phyloP scores from a whole-genome alignment of 495 filamentous ascomycete species.

The Lasiosphaeria miniovina region DNA sequence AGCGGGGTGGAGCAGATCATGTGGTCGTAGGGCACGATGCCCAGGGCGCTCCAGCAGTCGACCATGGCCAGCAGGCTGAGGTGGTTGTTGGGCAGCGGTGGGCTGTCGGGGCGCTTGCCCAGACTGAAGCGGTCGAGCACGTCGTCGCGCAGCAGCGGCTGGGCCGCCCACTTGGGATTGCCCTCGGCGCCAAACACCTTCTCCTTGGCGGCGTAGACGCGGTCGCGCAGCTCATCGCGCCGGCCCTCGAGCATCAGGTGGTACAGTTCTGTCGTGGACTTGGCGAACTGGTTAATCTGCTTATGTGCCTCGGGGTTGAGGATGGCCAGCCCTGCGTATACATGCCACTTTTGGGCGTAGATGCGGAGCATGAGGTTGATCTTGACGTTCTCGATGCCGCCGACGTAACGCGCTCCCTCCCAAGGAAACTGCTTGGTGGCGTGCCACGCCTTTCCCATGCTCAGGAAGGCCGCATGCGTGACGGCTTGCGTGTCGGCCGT shows the following conservation, averaged over 20 bases:
- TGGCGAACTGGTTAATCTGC: constrained; percentile 92
- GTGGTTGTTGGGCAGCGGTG: constrained; percentile 84
- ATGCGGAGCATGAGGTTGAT: constrained; percentile 97
- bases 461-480: constrained; percentile 93
- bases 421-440: constrained; percentile 92
- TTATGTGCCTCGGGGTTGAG: constrained; percentile 86
- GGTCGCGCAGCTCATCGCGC: constrained; percentile 69
- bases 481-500: constrained; percentile 98
- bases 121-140: constrained; percentile 86
- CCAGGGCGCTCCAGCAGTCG: constrained; percentile 92
- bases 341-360: constrained; percentile 98
- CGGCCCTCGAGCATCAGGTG: constrained; percentile 92
- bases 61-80: constrained; percentile 95
- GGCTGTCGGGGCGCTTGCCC: constrained; percentile 49
- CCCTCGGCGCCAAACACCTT: constrained; percentile 68
- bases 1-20: constrained; percentile 99
- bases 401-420: constrained; percentile 88
- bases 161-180: constrained; percentile 48
- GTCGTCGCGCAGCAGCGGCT: constrained; percentile 73
- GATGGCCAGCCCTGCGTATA: constrained; percentile 96
- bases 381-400: constrained; percentile 98
- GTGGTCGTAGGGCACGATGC: constrained; percentile 95
- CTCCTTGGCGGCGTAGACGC: constrained; percentile 73
- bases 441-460: constrained; percentile 96
- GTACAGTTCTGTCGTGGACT: constrained; percentile 89